A percentile compares a stretch with the other conserved stretches of the same genome.
phyloP scores from a whole-genome alignment of 306 rosid species.

The Lathyrus tuberosus region DNA sequence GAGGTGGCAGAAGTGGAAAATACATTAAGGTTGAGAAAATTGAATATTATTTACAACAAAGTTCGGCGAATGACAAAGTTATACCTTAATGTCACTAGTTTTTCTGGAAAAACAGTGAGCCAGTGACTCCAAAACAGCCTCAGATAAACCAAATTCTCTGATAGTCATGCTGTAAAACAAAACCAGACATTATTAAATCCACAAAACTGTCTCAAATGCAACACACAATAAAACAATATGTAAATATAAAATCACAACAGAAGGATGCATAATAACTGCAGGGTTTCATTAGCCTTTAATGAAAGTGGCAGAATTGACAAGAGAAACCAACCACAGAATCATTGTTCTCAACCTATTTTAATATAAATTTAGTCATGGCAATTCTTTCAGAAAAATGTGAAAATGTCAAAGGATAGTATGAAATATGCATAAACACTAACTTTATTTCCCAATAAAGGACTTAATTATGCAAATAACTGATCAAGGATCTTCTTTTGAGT shows the following conservation, averaged over 20 bases:
- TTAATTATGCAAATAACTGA: constrained; percentile 22
- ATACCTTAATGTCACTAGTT: constrained; percentile 79
- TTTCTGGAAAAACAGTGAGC: constrained; percentile 82
- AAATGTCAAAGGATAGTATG: not conserved
- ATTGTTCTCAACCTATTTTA: not conserved
- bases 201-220: constrained; percentile 34
- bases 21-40: constrained; percentile 4
- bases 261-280: constrained; percentile 17
- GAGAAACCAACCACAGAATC: constrained; percentile 23
- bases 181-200: constrained; percentile 37
- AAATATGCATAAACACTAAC: constrained; percentile 6
- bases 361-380: not conserved
- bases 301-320: constrained; percentile 8
- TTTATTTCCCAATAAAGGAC: constrained; percentile 21
- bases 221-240: constrained; percentile 19
- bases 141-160: constrained; percentile 74
- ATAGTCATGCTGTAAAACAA: constrained; percentile 72
- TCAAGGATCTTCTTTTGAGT: constrained; percentile 18
- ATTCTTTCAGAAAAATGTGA: not conserved
- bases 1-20: constrained; percentile 40
- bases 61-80: constrained; percentile 8
- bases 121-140: constrained; percentile 72
- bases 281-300: not conserved
- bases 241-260: constrained; percentile 4
- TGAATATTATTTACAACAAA: too few species aligned